A percentile compares a stretch with the other conserved stretches of the same genome.
Evolutionary conservation across 352 stramenopile species (phyloP).

Genomic region (Globisporangium mamillatum): DNA sequence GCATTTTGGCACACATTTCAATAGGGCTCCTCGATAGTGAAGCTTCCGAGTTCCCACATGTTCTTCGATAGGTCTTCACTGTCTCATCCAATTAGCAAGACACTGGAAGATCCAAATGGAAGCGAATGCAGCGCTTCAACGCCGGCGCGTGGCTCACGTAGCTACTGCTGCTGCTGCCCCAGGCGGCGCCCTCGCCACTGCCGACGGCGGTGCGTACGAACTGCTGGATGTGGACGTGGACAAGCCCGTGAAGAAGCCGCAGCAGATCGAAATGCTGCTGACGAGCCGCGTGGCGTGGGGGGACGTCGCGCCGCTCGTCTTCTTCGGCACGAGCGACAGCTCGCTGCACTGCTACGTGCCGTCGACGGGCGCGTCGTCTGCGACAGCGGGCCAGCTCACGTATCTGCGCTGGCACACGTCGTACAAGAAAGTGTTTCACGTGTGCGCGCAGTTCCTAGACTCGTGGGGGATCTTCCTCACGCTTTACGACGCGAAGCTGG

Average conservation of each 20-base stretch:
- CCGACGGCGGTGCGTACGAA: constrained; percentile 32
- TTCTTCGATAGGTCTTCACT: no score
- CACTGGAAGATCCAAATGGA: background rate
- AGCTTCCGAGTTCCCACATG: no score
- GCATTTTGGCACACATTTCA: no score
- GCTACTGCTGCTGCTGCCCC: background rate
- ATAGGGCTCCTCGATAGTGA: no score
- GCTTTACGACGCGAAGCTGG: constrained; percentile 52
- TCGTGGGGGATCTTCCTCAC: constrained; percentile 67
- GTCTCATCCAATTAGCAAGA: no score
- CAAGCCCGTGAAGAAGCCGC: constrained; percentile 49
- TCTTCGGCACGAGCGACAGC: constrained; percentile 52
- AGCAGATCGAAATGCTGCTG: constrained; percentile 48
- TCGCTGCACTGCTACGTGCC: constrained; percentile 58
- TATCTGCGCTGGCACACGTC: constrained; percentile 49
- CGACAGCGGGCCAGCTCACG: constrained; percentile 9
- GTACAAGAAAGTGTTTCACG: constrained; percentile 63
- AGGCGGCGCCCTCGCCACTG: no score
- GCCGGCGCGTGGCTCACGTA: constrained; percentile 1
- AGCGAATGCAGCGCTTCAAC: constrained; percentile 11
- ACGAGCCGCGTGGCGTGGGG: constrained; percentile 33
- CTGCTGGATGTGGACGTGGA: constrained; percentile 49
- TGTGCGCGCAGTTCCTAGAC: constrained; percentile 54
- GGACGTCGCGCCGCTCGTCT: constrained; percentile 48
- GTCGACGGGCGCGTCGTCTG: constrained; percentile 9